phyloP scores from a whole-genome alignment of 805 yeast genomes.

The Metschnikowia chrysomelidarum region DNA sequence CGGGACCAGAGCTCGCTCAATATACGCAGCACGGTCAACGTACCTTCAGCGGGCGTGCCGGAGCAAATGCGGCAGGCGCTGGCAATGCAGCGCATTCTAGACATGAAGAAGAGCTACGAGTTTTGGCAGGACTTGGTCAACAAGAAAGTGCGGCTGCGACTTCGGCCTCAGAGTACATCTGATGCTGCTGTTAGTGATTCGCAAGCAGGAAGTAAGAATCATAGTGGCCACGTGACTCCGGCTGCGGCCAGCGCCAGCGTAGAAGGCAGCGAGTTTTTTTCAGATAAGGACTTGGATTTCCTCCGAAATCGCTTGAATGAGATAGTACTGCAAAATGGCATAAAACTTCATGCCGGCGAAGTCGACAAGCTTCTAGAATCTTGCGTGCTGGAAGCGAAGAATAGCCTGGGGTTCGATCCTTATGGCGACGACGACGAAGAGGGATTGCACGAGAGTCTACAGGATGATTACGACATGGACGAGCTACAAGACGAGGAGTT shows the following conservation, averaged over 20 bases:
- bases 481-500: conserved; percentile 24
- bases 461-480: conserved; percentile 13
- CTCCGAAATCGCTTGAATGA: conserved; percentile 12
- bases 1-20: too few relatives aligned
- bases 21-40: too few relatives aligned
- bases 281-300: conserved; percentile 12
- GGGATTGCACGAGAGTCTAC: conserved; percentile 33
- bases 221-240: too few relatives aligned
- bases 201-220: too few relatives aligned
- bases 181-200: background rate
- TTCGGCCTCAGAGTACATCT: conserved; percentile 3
- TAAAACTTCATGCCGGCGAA: conserved; percentile 12
- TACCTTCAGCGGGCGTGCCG: too few relatives aligned
- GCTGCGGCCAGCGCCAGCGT: background rate
- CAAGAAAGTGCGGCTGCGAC: conserved; percentile 5
- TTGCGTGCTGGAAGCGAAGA: conserved; percentile 8
- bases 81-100: conserved; percentile 16
- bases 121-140: conserved; percentile 35
- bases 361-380: conserved; percentile 12
- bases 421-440: conserved; percentile 41
- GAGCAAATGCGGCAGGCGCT: conserved; percentile 6
- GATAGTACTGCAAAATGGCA: conserved; percentile 7
- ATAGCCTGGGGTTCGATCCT: conserved; percentile 15
- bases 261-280: conserved; percentile 5
- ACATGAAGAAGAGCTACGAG: conserved; percentile 33